Evolutionary conservation across 2,329 filamentous ascomycete species (phyloP).

Genomic region (Pseudogymnoascus pannorum): DNA sequence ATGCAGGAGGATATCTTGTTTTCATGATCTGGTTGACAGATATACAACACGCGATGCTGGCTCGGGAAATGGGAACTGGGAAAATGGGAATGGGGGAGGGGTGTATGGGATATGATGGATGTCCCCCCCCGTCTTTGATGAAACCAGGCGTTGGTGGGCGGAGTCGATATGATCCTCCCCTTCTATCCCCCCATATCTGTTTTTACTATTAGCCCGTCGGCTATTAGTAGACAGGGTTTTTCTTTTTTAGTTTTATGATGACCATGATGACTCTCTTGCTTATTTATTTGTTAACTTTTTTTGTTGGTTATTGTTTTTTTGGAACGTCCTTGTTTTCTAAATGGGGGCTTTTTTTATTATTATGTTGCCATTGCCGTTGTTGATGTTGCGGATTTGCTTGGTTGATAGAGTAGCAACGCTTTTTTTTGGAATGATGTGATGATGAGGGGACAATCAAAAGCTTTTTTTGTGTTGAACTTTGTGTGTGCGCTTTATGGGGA

Average conservation of each 20-base stretch:
- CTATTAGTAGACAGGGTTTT: not conserved
- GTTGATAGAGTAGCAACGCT: not conserved
- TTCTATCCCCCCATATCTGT: not conserved
- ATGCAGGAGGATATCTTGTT: not conserved
- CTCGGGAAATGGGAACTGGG: not conserved
- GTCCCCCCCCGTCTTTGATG: not conserved
- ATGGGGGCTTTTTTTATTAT: not conserved
- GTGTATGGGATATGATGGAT: not conserved
- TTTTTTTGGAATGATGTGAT: not conserved
- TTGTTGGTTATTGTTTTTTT: too few species aligned
- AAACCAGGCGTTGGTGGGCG: not conserved
- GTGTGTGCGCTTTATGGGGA: not conserved
- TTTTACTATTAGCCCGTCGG: not conserved
- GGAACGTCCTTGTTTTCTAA: too few species aligned
- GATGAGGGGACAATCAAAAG: not conserved
- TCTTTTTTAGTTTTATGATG: not conserved
- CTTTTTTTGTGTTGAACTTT: not conserved
- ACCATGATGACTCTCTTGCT: not conserved
- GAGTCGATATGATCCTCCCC: not conserved
- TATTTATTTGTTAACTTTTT: not conserved
- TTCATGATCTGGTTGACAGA: not conserved
- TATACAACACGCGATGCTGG: not conserved
- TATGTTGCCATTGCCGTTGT: too few species aligned
- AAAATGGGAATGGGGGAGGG: not conserved
- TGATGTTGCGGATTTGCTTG: not conserved